Evolutionary conservation across 2,329 filamentous ascomycete species (phyloP).

Genomic region (Venturia carpophila): DNA sequence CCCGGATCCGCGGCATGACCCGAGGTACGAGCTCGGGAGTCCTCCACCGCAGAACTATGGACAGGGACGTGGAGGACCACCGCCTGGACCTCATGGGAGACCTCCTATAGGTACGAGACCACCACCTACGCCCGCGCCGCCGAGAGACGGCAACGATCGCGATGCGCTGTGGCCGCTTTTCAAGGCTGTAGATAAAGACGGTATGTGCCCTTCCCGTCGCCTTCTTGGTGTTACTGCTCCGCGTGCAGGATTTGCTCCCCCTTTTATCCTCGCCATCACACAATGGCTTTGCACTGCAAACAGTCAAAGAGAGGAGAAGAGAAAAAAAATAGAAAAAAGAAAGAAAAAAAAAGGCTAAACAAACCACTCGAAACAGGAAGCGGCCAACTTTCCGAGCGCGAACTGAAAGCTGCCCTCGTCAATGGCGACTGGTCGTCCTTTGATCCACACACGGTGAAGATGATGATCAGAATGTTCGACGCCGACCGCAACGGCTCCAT

Average conservation of each 20-base stretch:
- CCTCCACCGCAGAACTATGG: slow-evolving; percentile 44
- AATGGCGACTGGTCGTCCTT: slow-evolving; percentile 96
- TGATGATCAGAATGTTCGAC: slow-evolving; percentile 99
- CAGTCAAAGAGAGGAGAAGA: not conserved
- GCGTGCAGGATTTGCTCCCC: not conserved
- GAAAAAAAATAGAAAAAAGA: not conserved
- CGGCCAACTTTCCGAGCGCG: slow-evolving; percentile 75
- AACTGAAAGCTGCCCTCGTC: slow-evolving; percentile 82
- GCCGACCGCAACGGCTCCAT: slow-evolving; percentile 82
- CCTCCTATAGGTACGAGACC: slow-evolving; percentile 45
- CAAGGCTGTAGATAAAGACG: slow-evolving; percentile 79
- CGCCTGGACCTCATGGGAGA: slow-evolving; percentile 57
- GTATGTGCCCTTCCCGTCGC: slow-evolving; percentile 37
- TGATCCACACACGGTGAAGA: slow-evolving; percentile 85
- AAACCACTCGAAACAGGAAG: slow-evolving; percentile 45
- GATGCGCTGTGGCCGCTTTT: slow-evolving; percentile 73
- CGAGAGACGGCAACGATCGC: slow-evolving; percentile 56
- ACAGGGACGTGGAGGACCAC: slow-evolving; percentile 37
- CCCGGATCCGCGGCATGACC: slow-evolving; percentile 25
- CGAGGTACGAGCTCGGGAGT: slow-evolving; percentile 34
- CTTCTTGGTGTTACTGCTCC: not conserved
- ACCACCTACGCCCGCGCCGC: slow-evolving; percentile 42
- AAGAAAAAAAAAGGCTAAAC: too few species aligned
- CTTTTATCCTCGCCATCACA: not conserved
- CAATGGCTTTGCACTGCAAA: not conserved